These are phyloP conservation scores for Mytilinidion resinicola DNA, from an alignment of 495 filamentous ascomycete genomes.

Conservation along the genomic window DNA sequence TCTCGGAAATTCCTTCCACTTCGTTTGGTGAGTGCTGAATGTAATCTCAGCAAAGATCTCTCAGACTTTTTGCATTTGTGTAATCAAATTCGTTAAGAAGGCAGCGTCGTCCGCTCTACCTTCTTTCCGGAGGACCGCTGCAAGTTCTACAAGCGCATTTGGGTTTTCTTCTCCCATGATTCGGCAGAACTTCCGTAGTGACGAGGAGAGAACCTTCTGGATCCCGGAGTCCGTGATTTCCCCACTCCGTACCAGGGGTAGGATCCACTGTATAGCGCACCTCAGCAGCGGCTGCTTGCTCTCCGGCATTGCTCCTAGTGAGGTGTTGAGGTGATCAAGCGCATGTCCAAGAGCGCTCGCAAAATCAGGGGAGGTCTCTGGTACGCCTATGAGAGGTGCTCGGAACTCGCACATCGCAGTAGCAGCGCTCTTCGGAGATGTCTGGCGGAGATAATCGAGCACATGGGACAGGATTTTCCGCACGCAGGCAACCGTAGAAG, in stretches of 20 bases:
- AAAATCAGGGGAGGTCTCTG: conserved; percentile 59
- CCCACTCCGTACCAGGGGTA: conserved; percentile 6
- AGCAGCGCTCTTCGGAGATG: conserved; percentile 51
- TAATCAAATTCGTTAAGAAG: too few relatives aligned
- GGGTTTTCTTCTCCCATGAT: conserved; percentile 5
- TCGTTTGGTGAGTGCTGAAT: too few relatives aligned
- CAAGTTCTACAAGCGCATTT: conserved; percentile 6
- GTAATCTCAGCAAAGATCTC: too few relatives aligned
- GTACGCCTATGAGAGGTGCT: conserved; percentile 61
- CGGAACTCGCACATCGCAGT: conserved; percentile 64
- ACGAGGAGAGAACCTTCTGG: conserved; percentile 19
- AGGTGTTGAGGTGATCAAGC: conserved; percentile 51
- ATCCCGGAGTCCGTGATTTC: conserved; percentile 11
- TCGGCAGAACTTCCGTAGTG: conserved; percentile 18
- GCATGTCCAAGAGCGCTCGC: conserved; percentile 61
- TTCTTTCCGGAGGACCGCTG: neutral
- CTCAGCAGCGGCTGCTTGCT: conserved; percentile 13
- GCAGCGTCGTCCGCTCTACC: neutral
- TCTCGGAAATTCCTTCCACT: too few relatives aligned
- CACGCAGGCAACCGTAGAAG: conserved; percentile 50
- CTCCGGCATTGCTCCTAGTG: conserved; percentile 12
- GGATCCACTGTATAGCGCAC: conserved; percentile 14
- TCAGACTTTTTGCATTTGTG: too few relatives aligned
- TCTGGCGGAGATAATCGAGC: conserved; percentile 53
- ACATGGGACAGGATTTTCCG: conserved; percentile 70